Base-by-base conservation (phyloP, 371 early-diverging fungal species). In the Syncephalastrum monosporum region DNA sequence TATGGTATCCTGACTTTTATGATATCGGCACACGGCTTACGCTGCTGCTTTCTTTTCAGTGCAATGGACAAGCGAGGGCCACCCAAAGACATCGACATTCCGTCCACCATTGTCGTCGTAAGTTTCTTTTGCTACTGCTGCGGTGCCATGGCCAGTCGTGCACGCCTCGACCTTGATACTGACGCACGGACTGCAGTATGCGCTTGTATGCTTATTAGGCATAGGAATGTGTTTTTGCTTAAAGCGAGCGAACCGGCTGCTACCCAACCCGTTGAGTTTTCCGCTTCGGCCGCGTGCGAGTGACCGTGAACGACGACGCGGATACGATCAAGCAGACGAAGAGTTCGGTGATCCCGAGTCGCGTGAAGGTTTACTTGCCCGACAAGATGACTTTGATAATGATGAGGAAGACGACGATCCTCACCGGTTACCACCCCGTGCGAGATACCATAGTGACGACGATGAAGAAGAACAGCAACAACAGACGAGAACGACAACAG, bases 171-270 rank as follows among this genome's bases (percentile, higher is more conserved):
- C 17, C 14, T 13, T 38, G 24, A 16, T 4, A 12, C 38, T 33
- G 10, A 33, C 10, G 5, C 38, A 33, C 38, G 7, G 5, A 0
- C 38, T 33, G 38, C 50, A 75, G 73, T 68, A 72, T 63, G 46
- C 62, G 3, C 42, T 68, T 10, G 59, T 75, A 13, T 41, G 67
- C n/a, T n/a, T 65, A 43, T 29, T 73, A 10, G 74, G 62, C 8
- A 46, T 64, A 17, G 77, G 77, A 43, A 68, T 76, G 67, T 76
- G 77, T 55, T 76, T 72, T 42, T 73, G 73, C 42, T 45, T 76
- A n/a, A 48, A 50, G 14, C 50, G 69, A 47, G 77, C 77, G 2
- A 76, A 76, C 45, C 60, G 73, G 19, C 52, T 76, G 21, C 59
- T 76, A 50, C 77, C 77, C 6, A 71, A 73, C 52, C 56, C 71